phyloP scores from a whole-genome alignment of 805 yeast species.

The Candida hispaniensis region DNA sequence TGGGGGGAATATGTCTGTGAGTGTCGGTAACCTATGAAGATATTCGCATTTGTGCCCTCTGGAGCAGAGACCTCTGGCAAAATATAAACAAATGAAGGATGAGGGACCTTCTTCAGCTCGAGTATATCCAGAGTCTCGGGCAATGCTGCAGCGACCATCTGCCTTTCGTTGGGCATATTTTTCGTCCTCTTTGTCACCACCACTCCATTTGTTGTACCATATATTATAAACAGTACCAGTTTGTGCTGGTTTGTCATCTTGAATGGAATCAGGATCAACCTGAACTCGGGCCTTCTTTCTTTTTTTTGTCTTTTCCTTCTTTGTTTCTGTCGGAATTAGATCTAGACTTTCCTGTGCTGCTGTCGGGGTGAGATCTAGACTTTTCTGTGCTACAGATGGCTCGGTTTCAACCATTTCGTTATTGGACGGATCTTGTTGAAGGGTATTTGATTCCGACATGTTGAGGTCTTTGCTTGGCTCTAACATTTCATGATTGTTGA shows the following conservation, averaged over 20 bases:
- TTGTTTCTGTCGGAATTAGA: too few relatives aligned
- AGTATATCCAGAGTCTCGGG: slow-evolving; percentile 64
- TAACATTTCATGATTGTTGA: too few relatives aligned
- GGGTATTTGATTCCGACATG: too few relatives aligned
- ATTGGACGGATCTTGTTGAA: too few relatives aligned
- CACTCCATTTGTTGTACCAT: slow-evolving; percentile 87
- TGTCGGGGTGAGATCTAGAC: too few relatives aligned
- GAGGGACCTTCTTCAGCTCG: slow-evolving; percentile 43
- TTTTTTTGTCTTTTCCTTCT: slow-evolving; percentile 15
- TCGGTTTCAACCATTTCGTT: too few relatives aligned
- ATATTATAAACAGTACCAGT: slow-evolving; percentile 72
- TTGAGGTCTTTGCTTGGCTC: too few relatives aligned
- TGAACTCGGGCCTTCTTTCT: slow-evolving; percentile 58
- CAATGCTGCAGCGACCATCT: slow-evolving; percentile 50
- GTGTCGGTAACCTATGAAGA: slow-evolving; percentile 62
- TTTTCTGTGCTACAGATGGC: too few relatives aligned
- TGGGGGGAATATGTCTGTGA: slow-evolving; percentile 46
- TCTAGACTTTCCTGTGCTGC: too few relatives aligned
- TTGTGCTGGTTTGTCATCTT: slow-evolving; percentile 62
- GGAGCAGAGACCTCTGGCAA: slow-evolving; percentile 81
- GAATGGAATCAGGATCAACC: slow-evolving; percentile 50
- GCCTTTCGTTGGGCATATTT: slow-evolving; percentile 34
- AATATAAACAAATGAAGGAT: slow-evolving; percentile 62
- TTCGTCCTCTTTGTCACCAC: slow-evolving; percentile 44
- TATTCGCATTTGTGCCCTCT: slow-evolving; percentile 67